These are phyloP conservation scores for Tetradesmus obliquus DNA, from an alignment of 139 green algal genomes.

Conservation along the genomic window DNA sequence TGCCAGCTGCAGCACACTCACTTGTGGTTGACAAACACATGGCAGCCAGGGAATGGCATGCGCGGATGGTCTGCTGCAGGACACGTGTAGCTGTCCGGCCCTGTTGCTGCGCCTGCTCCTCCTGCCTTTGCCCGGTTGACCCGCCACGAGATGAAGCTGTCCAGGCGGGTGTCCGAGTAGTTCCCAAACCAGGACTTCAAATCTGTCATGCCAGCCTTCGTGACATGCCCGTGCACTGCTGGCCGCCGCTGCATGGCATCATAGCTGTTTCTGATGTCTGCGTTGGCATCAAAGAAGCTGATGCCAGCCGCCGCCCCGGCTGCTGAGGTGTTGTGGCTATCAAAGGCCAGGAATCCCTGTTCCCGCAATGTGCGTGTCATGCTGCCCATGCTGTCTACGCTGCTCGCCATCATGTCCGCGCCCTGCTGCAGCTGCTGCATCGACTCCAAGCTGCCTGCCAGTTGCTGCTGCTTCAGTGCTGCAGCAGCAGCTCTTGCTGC, in stretches of 20 bases:
- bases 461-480: constrained; percentile 26
- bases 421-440: constrained; percentile 32
- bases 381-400: neutral
- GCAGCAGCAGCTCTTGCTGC: neutral
- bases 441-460: neutral
- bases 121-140: constrained; percentile 1
- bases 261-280: neutral
- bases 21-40: constrained; percentile 61
- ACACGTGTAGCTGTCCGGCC: constrained; percentile 22
- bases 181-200: constrained; percentile 21
- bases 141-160: constrained; percentile 43
- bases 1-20: neutral
- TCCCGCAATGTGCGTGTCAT: constrained; percentile 19
- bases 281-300: constrained; percentile 11
- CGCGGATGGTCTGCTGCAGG: constrained; percentile 47
- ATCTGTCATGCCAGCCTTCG: constrained; percentile 16
- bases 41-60: constrained; percentile 48
- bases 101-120: neutral
- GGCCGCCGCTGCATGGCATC: constrained; percentile 7
- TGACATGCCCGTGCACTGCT: constrained; percentile 15
- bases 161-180: constrained; percentile 7
- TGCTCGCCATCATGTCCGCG: neutral
- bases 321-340: neutral
- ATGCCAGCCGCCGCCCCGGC: neutral
- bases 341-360: neutral